A percentile compares a stretch with the other conserved stretches of the same genome.
Evolutionary conservation across 495 filamentous ascomycete species (phyloP).

Genomic region (Aspergillus ellipticus): DNA sequence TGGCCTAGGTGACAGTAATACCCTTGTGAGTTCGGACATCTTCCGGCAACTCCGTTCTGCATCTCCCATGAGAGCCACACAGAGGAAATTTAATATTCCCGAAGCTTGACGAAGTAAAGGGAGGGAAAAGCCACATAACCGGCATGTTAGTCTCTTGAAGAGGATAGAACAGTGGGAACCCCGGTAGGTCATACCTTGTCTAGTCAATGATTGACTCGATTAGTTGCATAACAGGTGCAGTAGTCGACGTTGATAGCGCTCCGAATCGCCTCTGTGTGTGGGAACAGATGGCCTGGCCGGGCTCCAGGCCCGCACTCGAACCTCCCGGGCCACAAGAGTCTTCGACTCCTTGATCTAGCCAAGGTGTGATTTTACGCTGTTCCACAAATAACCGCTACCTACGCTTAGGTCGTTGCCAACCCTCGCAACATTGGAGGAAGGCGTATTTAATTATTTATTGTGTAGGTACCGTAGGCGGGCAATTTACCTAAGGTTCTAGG

Average conservation of each 20-base stretch:
- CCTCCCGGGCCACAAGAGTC: not conserved
- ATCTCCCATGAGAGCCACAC: not conserved
- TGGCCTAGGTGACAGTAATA: not conserved
- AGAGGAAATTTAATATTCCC: not conserved
- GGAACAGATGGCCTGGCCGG: slow-evolving; percentile 7
- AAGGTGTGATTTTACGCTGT: not conserved
- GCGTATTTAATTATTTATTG: too few relatives aligned
- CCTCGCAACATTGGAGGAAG: too few relatives aligned
- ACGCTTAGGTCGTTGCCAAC: too few relatives aligned
- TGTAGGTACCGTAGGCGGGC: too few relatives aligned
- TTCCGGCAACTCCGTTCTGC: not conserved
- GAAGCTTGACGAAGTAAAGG: not conserved
- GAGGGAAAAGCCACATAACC: not conserved
- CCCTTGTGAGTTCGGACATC: not conserved
- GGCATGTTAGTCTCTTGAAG: not conserved
- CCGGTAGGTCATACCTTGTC: not conserved
- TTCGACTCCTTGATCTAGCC: not conserved
- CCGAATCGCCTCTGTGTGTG: not conserved
- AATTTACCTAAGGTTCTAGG: too few relatives aligned
- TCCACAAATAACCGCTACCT: not conserved
- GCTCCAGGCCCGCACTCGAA: not conserved
- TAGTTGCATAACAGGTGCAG: slow-evolving; percentile 19
- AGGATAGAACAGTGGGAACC: not conserved
- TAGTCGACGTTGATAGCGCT: slow-evolving; percentile 11
- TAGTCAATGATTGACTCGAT: slow-evolving; percentile 9